Conservation (phyloP, 345 rosid species). For the Citrus maxima region DNA sequence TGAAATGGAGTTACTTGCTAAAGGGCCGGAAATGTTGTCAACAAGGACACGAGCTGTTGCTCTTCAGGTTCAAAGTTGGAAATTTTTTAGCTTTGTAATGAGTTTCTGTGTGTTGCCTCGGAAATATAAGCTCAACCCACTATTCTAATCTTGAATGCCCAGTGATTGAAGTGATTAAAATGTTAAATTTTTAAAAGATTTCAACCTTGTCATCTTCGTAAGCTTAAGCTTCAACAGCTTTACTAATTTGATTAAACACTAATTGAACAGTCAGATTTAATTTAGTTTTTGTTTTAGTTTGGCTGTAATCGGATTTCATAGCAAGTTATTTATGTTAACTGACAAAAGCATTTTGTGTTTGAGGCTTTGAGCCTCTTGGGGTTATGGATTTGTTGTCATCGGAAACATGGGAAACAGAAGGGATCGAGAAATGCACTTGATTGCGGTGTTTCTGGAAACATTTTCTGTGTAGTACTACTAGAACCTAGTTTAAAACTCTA, state of each 20-base stretch:
- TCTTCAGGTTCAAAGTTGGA: slow-evolving; percentile 17
- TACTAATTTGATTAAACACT: not conserved
- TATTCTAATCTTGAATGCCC: not conserved
- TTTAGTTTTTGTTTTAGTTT: not conserved
- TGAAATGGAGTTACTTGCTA: not conserved
- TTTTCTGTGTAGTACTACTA: not conserved
- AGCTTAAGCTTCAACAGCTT: not conserved
- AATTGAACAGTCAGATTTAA: not conserved
- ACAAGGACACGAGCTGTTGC: not conserved
- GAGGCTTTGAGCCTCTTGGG: not conserved
- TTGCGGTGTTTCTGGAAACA: not conserved
- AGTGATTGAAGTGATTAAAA: not conserved
- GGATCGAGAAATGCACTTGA: not conserved
- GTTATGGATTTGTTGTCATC: not conserved
- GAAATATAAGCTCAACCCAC: not conserved
- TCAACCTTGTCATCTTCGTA: not conserved
- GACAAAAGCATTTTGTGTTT: not conserved
- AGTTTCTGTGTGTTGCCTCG: not conserved
- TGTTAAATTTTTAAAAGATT: not conserved
- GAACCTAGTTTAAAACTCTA: not conserved
- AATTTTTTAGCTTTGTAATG: not conserved
- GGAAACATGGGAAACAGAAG: not conserved
- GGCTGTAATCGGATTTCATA: not conserved
- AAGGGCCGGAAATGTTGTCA: not conserved
- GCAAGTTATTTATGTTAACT: not conserved